Base-by-base conservation (phyloP, 192 early-diverging fungal species). In the Backusella mclennaniae region DNA sequence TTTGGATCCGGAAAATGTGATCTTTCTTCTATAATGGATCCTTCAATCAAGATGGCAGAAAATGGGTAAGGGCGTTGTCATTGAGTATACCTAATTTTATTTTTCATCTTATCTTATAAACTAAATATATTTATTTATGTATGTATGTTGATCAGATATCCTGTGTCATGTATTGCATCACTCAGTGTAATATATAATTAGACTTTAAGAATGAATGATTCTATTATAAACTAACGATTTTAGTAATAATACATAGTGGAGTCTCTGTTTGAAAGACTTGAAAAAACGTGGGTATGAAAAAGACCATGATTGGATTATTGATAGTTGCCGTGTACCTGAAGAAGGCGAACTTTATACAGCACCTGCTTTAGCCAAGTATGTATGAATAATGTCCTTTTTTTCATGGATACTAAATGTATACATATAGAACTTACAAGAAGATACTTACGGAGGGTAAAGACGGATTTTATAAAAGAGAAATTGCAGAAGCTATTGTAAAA, bases 31-130 rank as follows among this genome's bases (percentile, higher is more conserved):
- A 82, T 92, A 66, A 80, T 95, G 1, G 76, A 66, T 6, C 93
- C 93, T 4, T 92, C 93, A 1, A 90, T 93, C 72, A 76, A 77
- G 69, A 73, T 93, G 2, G 92, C 92, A 3, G 87, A 92, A 72
- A 79, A 91, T 39, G 93, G 93, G 63, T 92, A 86, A 56, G 70
- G 81, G 3, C 21, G 5, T 26, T 67, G n/a, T 35, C 7, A 33
- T 31, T 35, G 15, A 26, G 23, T 11, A 56, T 26, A 4, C 14
- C 15, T 44, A 17, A 7, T 21, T 21, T 23, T 44, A 14, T 17
- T 23, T 44, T 44, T 17, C 42, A 44, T 19, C 1, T 17, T 44
- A 19, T 44, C 1, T 17, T 17, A 44, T 17, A 44, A 44, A 19
- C 15, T 44, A 44, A 44, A 17, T 11, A 44, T 44, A 44, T 1